phyloP scores from a whole-genome alignment of 1,284 basidiomycete genomes.

The Gymnopus androsaceus region DNA sequence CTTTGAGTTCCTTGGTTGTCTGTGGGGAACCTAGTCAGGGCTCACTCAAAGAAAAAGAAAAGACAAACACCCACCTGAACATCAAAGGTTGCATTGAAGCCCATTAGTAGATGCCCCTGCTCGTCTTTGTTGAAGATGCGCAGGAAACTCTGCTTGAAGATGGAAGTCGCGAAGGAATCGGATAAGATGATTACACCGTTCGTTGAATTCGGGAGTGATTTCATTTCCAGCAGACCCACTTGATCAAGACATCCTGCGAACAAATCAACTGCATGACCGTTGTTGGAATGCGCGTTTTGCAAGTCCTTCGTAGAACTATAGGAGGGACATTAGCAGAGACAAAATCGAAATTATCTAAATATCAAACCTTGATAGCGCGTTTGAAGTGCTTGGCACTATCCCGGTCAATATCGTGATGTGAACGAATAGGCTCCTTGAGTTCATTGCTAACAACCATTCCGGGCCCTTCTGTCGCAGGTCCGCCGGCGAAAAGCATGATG shows the following conservation, averaged over 20 bases:
- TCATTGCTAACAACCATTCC: slow-evolving; percentile 97
- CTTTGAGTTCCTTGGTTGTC: slow-evolving; percentile 99
- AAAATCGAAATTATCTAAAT: not conserved
- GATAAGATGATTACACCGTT: slow-evolving; percentile 97
- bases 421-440: slow-evolving; percentile 96
- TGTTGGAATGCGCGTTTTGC: slow-evolving; percentile 93
- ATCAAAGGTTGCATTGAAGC: slow-evolving; percentile 98
- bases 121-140: slow-evolving; percentile 94
- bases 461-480: slow-evolving; percentile 96
- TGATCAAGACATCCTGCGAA: slow-evolving; percentile 99
- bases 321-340: slow-evolving; percentile 14
- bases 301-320: slow-evolving; percentile 91
- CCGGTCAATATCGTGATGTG: slow-evolving; percentile 98
- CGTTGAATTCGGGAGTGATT: slow-evolving; percentile 90
- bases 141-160: slow-evolving; percentile 98
- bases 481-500: slow-evolving; percentile 96
- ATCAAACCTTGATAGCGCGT: slow-evolving; percentile 84
- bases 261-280: slow-evolving; percentile 93
- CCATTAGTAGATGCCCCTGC: slow-evolving; percentile 92
- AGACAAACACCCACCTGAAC: slow-evolving; percentile 68
- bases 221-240: slow-evolving; percentile 98
- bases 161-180: slow-evolving; percentile 97
- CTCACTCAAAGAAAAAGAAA: not conserved
- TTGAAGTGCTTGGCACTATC: slow-evolving; percentile 98
- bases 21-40: slow-evolving; percentile 31